Evolutionary conservation across 2,329 filamentous ascomycete genomes (phyloP), one percentile per base, ranked within the genome.

Genomic region (Neonectria sp.): DNA sequence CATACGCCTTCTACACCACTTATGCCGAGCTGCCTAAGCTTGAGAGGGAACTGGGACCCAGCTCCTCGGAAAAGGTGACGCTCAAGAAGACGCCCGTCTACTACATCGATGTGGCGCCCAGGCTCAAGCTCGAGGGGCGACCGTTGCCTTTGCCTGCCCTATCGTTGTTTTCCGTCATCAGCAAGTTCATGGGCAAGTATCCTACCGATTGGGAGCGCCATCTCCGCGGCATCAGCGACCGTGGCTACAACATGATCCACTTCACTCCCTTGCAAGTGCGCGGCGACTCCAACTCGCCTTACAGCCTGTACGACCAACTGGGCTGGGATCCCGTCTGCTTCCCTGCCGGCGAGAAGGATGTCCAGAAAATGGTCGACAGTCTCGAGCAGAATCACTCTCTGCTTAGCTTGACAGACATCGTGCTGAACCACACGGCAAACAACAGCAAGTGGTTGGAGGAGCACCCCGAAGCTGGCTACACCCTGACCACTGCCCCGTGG

Each of bases 161-260:
- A 56, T 97, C 94, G 15, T 89, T 98, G 72, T 97, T 98, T 82
- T 98, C 96, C 12, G 88, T 95, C 63, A 93, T 99, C 70, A 98
- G 95, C 78, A 99, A 99, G 82, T 98, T 98, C 83, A 97, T 99
- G 94, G 96, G 96, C 69, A 91, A 92, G 77, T 97, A 96, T 78
- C 94, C 95, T 0, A 86, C 86, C 17, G 93, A 97, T 76, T 99
- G 95, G 95, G 90, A 98, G 78, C 92, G 90, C 58, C 95, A 98
- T 79, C 84, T 99, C 64, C 88, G 89, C 63, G 95, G 96, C 31
- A 97, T 99, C 79, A 93, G 93, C 79, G 90, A 93, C 76, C 89
- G 96, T 68, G 95, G 95, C 52, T 99, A 99, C 86, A 99, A 99
- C 83, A 98, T 98, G 95, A 91, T 99, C 67, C 96, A 99, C 81